These are phyloP conservation scores for Lasiodiplodia gonubiensis DNA, from an alignment of 2,329 filamentous ascomycete genomes.

Conservation along the genomic window DNA sequence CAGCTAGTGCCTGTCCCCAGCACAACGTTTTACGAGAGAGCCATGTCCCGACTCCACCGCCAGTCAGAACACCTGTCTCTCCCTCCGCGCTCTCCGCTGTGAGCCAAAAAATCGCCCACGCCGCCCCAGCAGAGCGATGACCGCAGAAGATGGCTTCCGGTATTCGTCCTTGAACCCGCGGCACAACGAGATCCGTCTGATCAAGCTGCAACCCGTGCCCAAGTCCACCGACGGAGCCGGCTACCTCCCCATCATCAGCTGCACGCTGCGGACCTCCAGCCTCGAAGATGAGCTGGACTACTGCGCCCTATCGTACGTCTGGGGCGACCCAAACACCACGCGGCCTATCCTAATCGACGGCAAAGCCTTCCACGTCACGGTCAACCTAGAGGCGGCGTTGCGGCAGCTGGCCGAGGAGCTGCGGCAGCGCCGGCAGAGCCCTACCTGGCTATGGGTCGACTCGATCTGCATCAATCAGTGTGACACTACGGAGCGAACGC, in stretches of 20 bases:
- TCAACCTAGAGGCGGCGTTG: constrained; percentile 29
- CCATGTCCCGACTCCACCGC: background rate
- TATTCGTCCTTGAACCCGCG: constrained; percentile 7
- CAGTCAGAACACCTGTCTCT: background rate
- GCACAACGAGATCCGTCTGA: constrained; percentile 28
- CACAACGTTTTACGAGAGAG: background rate
- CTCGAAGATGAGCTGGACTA: constrained; percentile 27
- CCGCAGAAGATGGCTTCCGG: constrained; percentile 1
- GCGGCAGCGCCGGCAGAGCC: constrained; percentile 7
- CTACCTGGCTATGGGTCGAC: constrained; percentile 30
- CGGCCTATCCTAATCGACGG: constrained; percentile 28
- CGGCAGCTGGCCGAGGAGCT: constrained; percentile 22
- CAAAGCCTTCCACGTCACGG: constrained; percentile 25
- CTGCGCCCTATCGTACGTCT: constrained; percentile 32
- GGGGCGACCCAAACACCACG: constrained; percentile 29
- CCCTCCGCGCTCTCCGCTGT: background rate
- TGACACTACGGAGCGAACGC: constrained; percentile 28
- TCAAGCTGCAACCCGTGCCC: constrained; percentile 26
- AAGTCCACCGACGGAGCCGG: constrained; percentile 22
- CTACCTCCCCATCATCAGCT: constrained; percentile 25
- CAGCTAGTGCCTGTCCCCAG: background rate
- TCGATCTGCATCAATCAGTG: constrained; percentile 32
- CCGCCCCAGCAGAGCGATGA: background rate
- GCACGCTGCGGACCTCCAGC: constrained; percentile 25
- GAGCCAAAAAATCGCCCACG: background rate